Evolutionary conservation across 192 early-diverging fungal species (phyloP), one percentile per base, ranked within the genome.

Genomic region (Phlyctochytrium planicorne): DNA sequence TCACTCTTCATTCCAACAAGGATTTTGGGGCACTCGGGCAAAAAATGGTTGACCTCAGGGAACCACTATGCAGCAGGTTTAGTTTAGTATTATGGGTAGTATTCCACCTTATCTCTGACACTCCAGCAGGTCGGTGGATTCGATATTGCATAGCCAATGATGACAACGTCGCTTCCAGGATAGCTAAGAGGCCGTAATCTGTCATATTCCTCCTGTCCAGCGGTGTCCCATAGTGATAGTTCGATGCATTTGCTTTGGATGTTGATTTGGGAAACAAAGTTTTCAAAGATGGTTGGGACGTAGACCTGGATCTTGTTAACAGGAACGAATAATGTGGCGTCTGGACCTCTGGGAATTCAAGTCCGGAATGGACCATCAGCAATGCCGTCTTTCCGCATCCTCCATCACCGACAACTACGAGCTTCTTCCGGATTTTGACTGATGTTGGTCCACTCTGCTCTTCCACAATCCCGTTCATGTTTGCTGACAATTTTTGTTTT

Each of bases 151-250:
- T 92, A 98, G 68, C 88, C 87, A 62, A 98, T 86, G 33, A 83
- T 53, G 17, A 77, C 72, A 31, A 96, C 90, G 75, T 97, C 86
- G 32, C 92, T 90, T 70, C 92, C 93, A 3, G 94, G 91, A 70
- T 97, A 98, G 52, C 89, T 93, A 69, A 97, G 80, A 27, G 91
- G 90, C 52, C 95, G 90, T 69, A 98, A 78, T 57, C 94, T 89
- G 80, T 98, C 94, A 70, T 95, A 96, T 70, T 97, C 96, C 76
- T 98, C 95, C 65, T 97, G 95, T 27, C 89, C 96, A 47, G 96
- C 94, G 53, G 96, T 97, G 83, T 99, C 96, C 94, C 93, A 95
- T 29, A 98, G 76, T 33, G 89, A 90, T 30, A 98, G 80, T 71
- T 93, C 72, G 33, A 81, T 72, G 24, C 61, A 59, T 30, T 63